These are phyloP conservation scores for Fusarium subtropicale DNA, from an alignment of 2,329 filamentous ascomycete species.

Conservation along the genomic window DNA sequence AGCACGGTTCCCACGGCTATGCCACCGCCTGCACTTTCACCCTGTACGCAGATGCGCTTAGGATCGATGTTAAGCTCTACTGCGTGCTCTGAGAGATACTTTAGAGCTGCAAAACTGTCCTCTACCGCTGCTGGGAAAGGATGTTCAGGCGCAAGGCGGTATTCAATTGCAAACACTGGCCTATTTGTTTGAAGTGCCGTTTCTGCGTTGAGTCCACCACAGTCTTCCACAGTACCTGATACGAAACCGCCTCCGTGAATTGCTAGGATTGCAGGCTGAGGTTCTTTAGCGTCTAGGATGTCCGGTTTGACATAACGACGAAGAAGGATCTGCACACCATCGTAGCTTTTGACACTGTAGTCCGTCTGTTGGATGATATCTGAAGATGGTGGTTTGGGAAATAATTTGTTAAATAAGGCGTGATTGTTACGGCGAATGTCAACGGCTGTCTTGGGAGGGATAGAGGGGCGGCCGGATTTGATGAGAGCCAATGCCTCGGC, in stretches of 20 bases:
- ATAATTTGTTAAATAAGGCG: conserved; percentile 6
- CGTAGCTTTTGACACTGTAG: conserved; percentile 30
- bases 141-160: conserved; percentile 41
- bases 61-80: conserved; percentile 32
- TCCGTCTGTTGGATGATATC: conserved; percentile 22
- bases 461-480: conserved; percentile 13
- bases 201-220: conserved; percentile 7
- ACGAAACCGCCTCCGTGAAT: conserved; percentile 39
- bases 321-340: conserved; percentile 26
- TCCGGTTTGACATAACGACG: conserved; percentile 26
- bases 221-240: conserved; percentile 15
- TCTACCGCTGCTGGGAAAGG: conserved; percentile 26
- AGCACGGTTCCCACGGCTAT: conserved; percentile 29
- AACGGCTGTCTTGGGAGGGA: conserved; percentile 21
- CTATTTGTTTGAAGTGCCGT: conserved; percentile 11
- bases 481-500: conserved; percentile 31
- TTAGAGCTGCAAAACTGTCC: conserved; percentile 36
- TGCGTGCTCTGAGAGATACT: conserved; percentile 30
- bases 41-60: conserved; percentile 31
- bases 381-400: conserved; percentile 10
- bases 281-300: conserved; percentile 11
- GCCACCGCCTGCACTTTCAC: conserved; percentile 35
- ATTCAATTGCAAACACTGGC: conserved; percentile 38
- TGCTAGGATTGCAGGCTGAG: conserved; percentile 27
- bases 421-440: conserved; percentile 25